Conservation (phyloP, 257 asterid species). For the Jacaranda copaia region DNA sequence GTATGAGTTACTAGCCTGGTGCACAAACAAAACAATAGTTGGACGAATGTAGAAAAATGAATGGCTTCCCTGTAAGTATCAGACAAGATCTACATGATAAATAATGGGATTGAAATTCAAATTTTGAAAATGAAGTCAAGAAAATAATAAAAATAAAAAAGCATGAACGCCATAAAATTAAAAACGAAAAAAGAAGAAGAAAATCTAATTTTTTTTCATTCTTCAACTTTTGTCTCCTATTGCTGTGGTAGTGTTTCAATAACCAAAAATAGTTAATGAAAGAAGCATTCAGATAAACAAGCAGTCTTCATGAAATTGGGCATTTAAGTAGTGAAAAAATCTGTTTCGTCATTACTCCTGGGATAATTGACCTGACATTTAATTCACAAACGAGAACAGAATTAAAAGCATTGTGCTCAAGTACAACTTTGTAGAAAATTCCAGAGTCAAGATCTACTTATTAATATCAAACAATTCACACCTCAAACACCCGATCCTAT, state of each 20-base stretch:
- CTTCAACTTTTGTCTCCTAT: not conserved
- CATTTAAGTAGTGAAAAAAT: not conserved
- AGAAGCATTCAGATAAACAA: not conserved
- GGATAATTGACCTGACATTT: conserved; percentile 10
- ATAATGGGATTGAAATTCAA: not conserved
- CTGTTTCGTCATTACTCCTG: not conserved
- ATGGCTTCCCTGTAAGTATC: not conserved
- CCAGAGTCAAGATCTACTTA: not conserved
- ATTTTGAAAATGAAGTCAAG: conserved; percentile 1
- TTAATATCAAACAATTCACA: not conserved
- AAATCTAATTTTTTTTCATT: not conserved
- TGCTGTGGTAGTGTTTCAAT: conserved; percentile 1
- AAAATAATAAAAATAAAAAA: not conserved
- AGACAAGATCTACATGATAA: not conserved
- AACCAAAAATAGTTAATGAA: not conserved
- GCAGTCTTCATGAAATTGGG: not conserved
- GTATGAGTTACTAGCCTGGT: conserved; percentile 23
- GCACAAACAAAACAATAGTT: not conserved
- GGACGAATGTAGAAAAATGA: not conserved
- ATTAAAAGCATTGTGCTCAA: conserved; percentile 22
- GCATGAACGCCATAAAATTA: not conserved
- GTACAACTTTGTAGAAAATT: not conserved
- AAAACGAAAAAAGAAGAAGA: not conserved
- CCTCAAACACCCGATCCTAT: not conserved
- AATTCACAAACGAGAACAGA: conserved; percentile 12